Evolutionary conservation across 169 alveolate genomes (phyloP).

Genomic region (Plasmodium cynomolgi): DNA sequence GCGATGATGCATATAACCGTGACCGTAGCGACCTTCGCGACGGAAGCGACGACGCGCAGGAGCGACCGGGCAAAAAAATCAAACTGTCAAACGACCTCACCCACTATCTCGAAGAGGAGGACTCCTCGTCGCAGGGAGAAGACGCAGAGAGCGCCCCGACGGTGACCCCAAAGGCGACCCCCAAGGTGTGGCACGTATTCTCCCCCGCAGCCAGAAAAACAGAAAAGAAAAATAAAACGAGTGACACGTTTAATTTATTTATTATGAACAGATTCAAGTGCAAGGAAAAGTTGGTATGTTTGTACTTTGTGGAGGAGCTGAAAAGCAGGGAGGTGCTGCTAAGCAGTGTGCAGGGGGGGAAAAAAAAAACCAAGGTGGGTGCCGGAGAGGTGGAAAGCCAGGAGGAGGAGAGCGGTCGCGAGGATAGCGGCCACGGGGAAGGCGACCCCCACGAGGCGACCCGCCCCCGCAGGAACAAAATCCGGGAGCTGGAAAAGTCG

Average conservation of each 20-base stretch:
- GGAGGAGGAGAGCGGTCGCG: not conserved
- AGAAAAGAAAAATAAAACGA: not conserved
- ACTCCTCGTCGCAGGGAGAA: not conserved
- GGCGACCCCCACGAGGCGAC: not conserved
- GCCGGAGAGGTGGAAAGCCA: not conserved
- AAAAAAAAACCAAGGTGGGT: not conserved
- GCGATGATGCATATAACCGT: not conserved
- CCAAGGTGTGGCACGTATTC: not conserved
- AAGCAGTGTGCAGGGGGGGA: not conserved
- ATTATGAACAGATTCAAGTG: constrained; percentile 37
- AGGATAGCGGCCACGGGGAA: not conserved
- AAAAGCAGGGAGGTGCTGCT: not conserved
- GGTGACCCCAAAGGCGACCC: not conserved
- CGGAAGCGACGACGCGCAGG: not conserved
- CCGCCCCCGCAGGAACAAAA: not conserved
- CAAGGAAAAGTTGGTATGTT: constrained; percentile 29
- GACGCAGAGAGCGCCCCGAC: not conserved
- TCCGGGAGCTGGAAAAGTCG: constrained; percentile 14
- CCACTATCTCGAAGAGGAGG: not conserved
- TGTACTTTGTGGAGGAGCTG: constrained; percentile 22
- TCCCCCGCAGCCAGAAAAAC: not conserved
- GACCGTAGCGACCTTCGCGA: not conserved
- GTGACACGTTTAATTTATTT: constrained; percentile 9
- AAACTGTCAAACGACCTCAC: constrained; percentile 6
- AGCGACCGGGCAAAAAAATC: not conserved